Base-by-base conservation (phyloP, 495 filamentous ascomycete species). In the Penicillium psychrofluorescens region DNA sequence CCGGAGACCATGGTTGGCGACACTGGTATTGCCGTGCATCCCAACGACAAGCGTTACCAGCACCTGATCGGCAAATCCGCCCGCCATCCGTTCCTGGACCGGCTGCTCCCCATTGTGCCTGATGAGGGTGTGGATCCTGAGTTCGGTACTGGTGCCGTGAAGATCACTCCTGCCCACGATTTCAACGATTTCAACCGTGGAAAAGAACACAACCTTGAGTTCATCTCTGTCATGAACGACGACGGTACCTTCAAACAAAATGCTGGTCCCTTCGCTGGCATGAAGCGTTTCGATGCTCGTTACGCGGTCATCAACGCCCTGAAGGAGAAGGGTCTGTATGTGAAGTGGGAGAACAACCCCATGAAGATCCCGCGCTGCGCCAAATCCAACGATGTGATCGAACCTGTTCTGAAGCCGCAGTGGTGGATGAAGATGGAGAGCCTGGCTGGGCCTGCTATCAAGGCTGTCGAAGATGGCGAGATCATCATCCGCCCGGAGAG, bases 1-100 rank as follows among this genome's bases (percentile, higher is more conserved):
- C 77, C 77, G 7, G 85, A 90, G 64, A 90, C 85, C n/a, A 88
- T 90, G 79, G 73, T 87, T 12, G 85, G 85, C 56, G 85, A 90
- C 63, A 76, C 75, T 41, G 85, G 78, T 62, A 80, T 90, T 53
- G 85, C 85, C 41, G 85, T 90, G 11, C 81, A 88, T 59, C 85
- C 85, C 14, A 71, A 79, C 29, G 85, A 87, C 67, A 79, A 79
- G 52, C 68, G 71, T 42, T 66, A 74, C 49, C 55, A 76, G 62
- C 78, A 87, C 58, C 66, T 88, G 39, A 72, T 88, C 36, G 86
- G 84, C 50, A 86, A 85, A 64, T 73, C 68, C 37, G 85, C 82
- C 14, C 62, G 68, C 44, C 85, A 90, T 54, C 85, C 85, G 15
- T 84, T 90, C 55, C 67, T 86, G 22, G 76, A 78, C 42, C 67